Conservation (phyloP, 129 eudicot genomes). For the Apium graveolens region DNA sequence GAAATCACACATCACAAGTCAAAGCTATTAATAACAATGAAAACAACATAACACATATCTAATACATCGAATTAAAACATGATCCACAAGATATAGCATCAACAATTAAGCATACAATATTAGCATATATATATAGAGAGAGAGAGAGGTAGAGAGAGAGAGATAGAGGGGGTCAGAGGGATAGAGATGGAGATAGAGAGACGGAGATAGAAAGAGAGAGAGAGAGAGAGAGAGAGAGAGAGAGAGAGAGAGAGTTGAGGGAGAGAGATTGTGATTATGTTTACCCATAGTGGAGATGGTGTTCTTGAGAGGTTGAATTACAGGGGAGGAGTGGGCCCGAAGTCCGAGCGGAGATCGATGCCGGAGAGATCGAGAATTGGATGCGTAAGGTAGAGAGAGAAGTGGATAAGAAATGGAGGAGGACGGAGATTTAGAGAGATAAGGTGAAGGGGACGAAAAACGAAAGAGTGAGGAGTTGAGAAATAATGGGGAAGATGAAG, state of each 20-base stretch:
- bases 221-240: background rate
- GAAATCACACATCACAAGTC: background rate
- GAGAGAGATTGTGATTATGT: background rate
- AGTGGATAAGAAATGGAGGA: background rate
- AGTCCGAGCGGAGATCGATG: slow-evolving; percentile 44
- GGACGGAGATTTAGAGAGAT: slow-evolving; percentile 20
- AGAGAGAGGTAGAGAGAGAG: background rate
- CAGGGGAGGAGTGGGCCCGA: slow-evolving; percentile 41
- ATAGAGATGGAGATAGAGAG: no score
- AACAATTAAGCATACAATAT: background rate
- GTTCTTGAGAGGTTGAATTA: slow-evolving; percentile 37
- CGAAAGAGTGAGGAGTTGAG: slow-evolving; percentile 22
- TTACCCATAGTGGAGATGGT: slow-evolving; percentile 67
- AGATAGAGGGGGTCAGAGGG: background rate
- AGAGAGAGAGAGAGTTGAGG: background rate
- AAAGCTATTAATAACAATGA: background rate
- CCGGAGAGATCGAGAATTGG: background rate
- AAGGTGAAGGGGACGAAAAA: background rate
- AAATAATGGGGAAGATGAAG: slow-evolving; percentile 32
- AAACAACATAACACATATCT: background rate
- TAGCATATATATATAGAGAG: background rate
- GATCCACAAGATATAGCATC: background rate
- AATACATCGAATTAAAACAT: background rate
- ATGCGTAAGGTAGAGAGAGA: slow-evolving; percentile 5
- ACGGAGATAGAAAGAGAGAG: background rate